Evolutionary conservation across 176 grass and related monocot genomes (phyloP).

Genomic region (Carex parvula): DNA sequence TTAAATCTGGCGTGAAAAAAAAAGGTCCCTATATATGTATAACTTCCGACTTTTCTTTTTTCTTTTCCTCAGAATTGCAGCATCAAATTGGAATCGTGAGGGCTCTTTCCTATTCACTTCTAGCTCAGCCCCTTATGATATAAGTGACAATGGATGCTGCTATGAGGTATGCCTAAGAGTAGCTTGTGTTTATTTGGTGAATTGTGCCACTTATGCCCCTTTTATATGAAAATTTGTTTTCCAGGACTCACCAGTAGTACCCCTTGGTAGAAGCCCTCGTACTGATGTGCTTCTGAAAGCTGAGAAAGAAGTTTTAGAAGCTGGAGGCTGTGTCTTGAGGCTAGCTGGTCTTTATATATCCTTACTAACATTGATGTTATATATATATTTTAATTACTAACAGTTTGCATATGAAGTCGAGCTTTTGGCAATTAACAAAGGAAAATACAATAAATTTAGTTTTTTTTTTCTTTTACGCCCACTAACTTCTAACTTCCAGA

Average conservation of each 20-base stretch:
- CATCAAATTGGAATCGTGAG: slow-evolving; percentile 86
- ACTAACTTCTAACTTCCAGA: background rate
- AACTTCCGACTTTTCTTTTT: background rate
- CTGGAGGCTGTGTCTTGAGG: slow-evolving; percentile 75
- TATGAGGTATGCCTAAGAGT: slow-evolving; percentile 48
- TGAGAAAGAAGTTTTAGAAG: slow-evolving; percentile 62
- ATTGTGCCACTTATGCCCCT: background rate
- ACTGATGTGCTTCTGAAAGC: slow-evolving; percentile 77
- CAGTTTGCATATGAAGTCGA: background rate
- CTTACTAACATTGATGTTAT: slow-evolving; percentile 19
- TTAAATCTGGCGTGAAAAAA: background rate
- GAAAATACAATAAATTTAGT: background rate
- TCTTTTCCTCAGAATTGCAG: slow-evolving; percentile 46
- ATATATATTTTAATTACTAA: background rate
- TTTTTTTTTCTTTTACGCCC: background rate
- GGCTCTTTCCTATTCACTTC: slow-evolving; percentile 94
- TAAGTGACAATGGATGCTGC: slow-evolving; percentile 62
- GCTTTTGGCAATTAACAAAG: background rate
- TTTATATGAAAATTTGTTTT: slow-evolving; percentile 19
- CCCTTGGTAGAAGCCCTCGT: slow-evolving; percentile 59
- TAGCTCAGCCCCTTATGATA: slow-evolving; percentile 72
- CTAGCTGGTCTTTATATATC: slow-evolving; percentile 97
- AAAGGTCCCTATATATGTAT: background rate
- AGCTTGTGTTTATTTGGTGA: background rate
- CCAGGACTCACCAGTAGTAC: slow-evolving; percentile 68